phyloP scores from a whole-genome alignment of 805 yeast species.

The Sugiyamaella qingdaonensis region DNA sequence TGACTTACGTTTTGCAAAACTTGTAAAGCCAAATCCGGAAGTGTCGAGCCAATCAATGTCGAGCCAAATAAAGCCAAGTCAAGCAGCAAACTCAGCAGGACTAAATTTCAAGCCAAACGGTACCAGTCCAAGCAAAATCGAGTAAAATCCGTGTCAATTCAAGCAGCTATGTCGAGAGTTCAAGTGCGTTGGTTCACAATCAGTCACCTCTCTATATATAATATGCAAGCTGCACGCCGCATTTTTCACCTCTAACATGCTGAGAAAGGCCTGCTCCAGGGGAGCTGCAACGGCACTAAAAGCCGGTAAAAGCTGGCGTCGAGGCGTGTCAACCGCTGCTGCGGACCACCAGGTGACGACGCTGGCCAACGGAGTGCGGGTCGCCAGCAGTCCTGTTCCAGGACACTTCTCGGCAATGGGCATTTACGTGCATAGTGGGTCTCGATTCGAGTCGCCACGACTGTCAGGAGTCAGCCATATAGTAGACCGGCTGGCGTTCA shows the following conservation, averaged over 20 bases:
- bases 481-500: slow-evolving; percentile 75
- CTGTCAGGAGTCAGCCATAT: slow-evolving; percentile 78
- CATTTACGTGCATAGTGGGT: slow-evolving; percentile 84
- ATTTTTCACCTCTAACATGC: neutral
- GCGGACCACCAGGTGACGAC: slow-evolving; percentile 33
- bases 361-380: slow-evolving; percentile 70
- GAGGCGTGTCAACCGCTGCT: neutral
- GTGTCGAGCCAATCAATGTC: too few species aligned
- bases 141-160: neutral
- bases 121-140: neutral
- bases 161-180: neutral
- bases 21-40: neutral
- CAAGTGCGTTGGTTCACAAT: neutral
- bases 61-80: too few species aligned
- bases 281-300: neutral
- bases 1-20: too few species aligned
- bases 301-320: neutral
- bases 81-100: too few species aligned
- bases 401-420: slow-evolving; percentile 92
- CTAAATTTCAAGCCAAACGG: neutral
- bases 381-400: slow-evolving; percentile 80
- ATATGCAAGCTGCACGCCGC: neutral
- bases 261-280: neutral
- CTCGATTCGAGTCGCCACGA: slow-evolving; percentile 64
- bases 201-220: neutral